Base-by-base conservation (phyloP, 768 basidiomycete genomes). In the Ramaria sp. region DNA sequence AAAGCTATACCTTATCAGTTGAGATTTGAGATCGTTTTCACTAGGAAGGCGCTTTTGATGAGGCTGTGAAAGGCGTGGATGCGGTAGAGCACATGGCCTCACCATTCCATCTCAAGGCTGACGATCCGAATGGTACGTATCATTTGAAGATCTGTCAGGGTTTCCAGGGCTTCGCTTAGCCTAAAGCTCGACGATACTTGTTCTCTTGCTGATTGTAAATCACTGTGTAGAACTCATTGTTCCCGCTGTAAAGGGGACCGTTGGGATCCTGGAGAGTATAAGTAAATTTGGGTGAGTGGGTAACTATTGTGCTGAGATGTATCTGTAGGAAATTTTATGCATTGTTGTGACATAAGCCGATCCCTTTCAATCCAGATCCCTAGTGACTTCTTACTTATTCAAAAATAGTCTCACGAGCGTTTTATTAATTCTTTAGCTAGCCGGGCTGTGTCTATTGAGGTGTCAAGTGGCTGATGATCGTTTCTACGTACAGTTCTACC, bases 31-130 rank as follows among this genome's bases (percentile, higher is more conserved):
- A n/a, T n/a, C 24, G 33, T 37, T 46, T 46, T 33, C 13, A 15
- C 7, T 22, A 33, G 31, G 73, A 71, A 37, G 64, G 71, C 47
- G 73, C 72, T 0, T 78, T 81, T 56, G 74, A 79, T 50, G 73
- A 77, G 31, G 77, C 74, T 1, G 71, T 81, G 53, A 72, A 76
- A 61, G 78, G 73, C 3, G 75, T 81, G 12, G 70, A 77, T 46
- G 78, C 71, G 0, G 71, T 83, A 27, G 68, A 73, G 3, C 78
- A 80, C 63, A 68, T 71, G 17, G 77, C 76, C 3, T 70, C 74
- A 12, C 72, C 73, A 0, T 65, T 73, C 54, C 63, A 63, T 43
- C 53, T 67, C 48, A 57, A 53, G 15, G 61, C 59, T 2, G 53
- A 61, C 1, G 56, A 66, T 24, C 60, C 60, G 10, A 30, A 57